Evolutionary conservation across 192 early-diverging fungal species (phyloP), one percentile per base, ranked within the genome.

Genomic region (Cladochytrium replicatum): DNA sequence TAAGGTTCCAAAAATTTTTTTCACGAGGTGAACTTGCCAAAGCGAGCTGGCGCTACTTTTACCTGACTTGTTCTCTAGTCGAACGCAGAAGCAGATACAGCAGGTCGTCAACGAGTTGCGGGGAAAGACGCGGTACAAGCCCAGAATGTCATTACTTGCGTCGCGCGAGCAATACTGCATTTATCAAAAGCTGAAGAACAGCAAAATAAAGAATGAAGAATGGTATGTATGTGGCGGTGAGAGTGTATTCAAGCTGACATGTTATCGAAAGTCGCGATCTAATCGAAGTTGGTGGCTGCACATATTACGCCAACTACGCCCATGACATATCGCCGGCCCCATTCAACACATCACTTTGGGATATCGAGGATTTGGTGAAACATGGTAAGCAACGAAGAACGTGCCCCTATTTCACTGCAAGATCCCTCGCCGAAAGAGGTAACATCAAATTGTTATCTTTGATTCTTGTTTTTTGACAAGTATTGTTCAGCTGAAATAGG

Each of bases 61-160:
- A n/a, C 24, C 37, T 55, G 22, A 55, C 15, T 6, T 51, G 43
- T 22, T 45, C 31, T 7, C 2, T 32, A 24, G 53, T 54, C 46
- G 58, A 0, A 61, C 58, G 11, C 58, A 61, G 29, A 58, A 58
- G 30, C 58, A 61, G 51, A 32, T 61, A 26, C 40, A 61, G 29
- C 58, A 61, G 25, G 50, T 49, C 9, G 53, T 61, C 7, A 46
- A 46, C 17, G 52, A 61, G 48, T 29, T 61, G 29, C 8, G 34
- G 29, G 29, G 4, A 0, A 58, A 55, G 24, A 46, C 43, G 0
- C 13, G 4, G 1, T 27, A 46, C 1, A 26, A n/a, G 30, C 58
- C 58, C 9, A 42, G 46, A 21, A 61, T 61, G 58, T 8, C 54
- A 13, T 48, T 61, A 3, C 19, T 61, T 22, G 58, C 38, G 2